Percentiles rank a stretch among this genome's conserved stretches.
Evolutionary conservation across 2,329 filamentous ascomycete genomes (phyloP).

Genomic region (Colletotrichum gloeosporioides): DNA sequence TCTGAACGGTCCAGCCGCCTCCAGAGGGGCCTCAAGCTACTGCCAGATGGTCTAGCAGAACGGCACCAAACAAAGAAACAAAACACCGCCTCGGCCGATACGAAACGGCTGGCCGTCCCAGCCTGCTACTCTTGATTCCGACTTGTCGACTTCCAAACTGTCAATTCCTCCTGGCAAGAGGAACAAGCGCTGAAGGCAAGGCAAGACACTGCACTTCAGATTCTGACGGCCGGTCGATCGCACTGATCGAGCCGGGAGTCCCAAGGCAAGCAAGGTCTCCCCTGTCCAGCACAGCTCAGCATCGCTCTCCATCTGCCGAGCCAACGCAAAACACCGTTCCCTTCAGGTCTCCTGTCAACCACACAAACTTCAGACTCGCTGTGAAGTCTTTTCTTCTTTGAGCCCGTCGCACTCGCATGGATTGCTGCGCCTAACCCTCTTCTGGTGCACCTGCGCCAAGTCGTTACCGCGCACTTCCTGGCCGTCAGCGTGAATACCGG

Average conservation of each 20-base stretch:
- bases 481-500: conserved; percentile 3
- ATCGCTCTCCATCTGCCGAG: conserved; percentile 10
- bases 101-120: conserved; percentile 18
- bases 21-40: neutral
- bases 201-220: neutral
- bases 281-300: neutral
- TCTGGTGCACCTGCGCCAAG: neutral
- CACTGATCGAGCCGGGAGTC: neutral
- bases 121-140: neutral
- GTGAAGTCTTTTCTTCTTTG: conserved; percentile 5
- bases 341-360: conserved; percentile 7
- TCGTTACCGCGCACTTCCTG: neutral
- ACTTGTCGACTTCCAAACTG: neutral
- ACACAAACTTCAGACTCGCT: conserved; percentile 10
- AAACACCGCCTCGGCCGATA: conserved; percentile 14
- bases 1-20: neutral
- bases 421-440: conserved; percentile 6
- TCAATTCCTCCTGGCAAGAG: neutral
- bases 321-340: conserved; percentile 19
- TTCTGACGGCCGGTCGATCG: neutral
- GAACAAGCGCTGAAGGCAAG: conserved; percentile 6
- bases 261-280: neutral
- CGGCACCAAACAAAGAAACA: conserved; percentile 18
- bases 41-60: neutral
- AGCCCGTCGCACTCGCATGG: conserved; percentile 18